Percentiles rank a stretch among this genome's conserved stretches.
These are phyloP conservation scores for Carex arenaria DNA, from an alignment of 202 grass and related monocot species.

Conservation along the genomic window DNA sequence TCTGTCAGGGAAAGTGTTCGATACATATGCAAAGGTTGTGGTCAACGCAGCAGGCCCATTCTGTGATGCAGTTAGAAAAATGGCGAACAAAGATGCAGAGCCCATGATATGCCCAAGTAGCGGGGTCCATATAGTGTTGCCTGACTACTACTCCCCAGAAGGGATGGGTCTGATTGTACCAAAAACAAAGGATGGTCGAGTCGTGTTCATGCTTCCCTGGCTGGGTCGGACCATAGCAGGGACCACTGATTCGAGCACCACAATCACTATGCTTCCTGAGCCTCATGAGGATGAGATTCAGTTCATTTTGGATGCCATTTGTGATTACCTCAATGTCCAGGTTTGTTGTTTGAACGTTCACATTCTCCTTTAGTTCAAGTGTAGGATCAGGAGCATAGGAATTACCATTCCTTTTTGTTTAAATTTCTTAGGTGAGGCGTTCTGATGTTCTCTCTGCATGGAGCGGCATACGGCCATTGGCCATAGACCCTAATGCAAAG, in stretches of 20 bases:
- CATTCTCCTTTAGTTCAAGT: conserved; percentile 4
- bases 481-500: conserved; percentile 83
- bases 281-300: conserved; percentile 99
- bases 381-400: neutral
- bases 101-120: conserved; percentile 84
- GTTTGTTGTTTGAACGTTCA: conserved; percentile 37
- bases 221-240: conserved; percentile 81
- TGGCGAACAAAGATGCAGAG: conserved; percentile 54
- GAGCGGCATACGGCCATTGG: conserved; percentile 93
- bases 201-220: conserved; percentile 98
- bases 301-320: conserved; percentile 92
- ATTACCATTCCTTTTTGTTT: conserved; percentile 9
- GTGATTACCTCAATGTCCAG: conserved; percentile 93
- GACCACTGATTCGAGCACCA: conserved; percentile 73
- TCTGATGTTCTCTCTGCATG: conserved; percentile 97
- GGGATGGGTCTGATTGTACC: conserved; percentile 94
- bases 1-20: conserved; percentile 65
- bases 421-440: conserved; percentile 67
- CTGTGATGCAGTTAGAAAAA: conserved; percentile 83
- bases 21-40: conserved; percentile 77
- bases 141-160: conserved; percentile 94
- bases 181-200: conserved; percentile 97
- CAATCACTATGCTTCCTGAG: conserved; percentile 92
- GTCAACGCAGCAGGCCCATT: conserved; percentile 86
- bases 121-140: conserved; percentile 91